Conservation (phyloP, 225 moss, liverwort and hornwort genomes). For the Lunularia cruciata region DNA sequence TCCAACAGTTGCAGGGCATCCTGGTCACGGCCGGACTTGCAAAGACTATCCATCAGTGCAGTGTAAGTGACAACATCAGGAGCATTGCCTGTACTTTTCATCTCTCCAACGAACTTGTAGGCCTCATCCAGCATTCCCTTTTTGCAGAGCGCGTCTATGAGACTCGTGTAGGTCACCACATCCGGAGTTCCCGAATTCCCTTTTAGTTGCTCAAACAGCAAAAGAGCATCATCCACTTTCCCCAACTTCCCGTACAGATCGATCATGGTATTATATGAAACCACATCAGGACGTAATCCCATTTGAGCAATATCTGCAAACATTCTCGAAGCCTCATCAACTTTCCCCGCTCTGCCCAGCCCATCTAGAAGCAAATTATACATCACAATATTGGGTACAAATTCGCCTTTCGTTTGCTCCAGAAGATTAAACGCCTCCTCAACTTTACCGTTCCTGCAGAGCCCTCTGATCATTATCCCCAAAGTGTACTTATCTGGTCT, state of each 20-base stretch:
- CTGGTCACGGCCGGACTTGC: slow-evolving; percentile 62
- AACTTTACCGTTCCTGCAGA: slow-evolving; percentile 60
- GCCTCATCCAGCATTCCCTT: slow-evolving; percentile 60
- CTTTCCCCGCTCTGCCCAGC: slow-evolving; percentile 64
- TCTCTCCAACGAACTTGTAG: slow-evolving; percentile 62
- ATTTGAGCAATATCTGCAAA: slow-evolving; percentile 60
- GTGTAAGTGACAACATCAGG: slow-evolving; percentile 78
- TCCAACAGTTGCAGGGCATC: slow-evolving; percentile 60
- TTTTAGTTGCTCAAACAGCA: slow-evolving; percentile 55
- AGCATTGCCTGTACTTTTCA: slow-evolving; percentile 57
- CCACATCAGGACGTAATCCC: slow-evolving; percentile 56
- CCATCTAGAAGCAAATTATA: slow-evolving; percentile 75
- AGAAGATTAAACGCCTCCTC: slow-evolving; percentile 60
- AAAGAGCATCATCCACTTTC: slow-evolving; percentile 50
- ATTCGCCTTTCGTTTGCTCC: slow-evolving; percentile 46
- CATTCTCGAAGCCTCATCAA: slow-evolving; percentile 69
- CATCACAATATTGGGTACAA: slow-evolving; percentile 63
- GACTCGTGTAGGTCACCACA: slow-evolving; percentile 56
- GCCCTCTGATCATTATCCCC: slow-evolving; percentile 62
- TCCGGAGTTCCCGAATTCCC: slow-evolving; percentile 57
- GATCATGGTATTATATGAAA: slow-evolving; percentile 90
- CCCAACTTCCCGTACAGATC: slow-evolving; percentile 75
- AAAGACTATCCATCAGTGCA: slow-evolving; percentile 66
- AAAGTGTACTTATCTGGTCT: slow-evolving; percentile 66
- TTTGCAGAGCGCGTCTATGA: slow-evolving; percentile 66